A percentile compares a stretch with the other conserved stretches of the same genome.
These are phyloP conservation scores for Gossypium mustelinum DNA, from an alignment of 345 rosid species.

Conservation along the genomic window DNA sequence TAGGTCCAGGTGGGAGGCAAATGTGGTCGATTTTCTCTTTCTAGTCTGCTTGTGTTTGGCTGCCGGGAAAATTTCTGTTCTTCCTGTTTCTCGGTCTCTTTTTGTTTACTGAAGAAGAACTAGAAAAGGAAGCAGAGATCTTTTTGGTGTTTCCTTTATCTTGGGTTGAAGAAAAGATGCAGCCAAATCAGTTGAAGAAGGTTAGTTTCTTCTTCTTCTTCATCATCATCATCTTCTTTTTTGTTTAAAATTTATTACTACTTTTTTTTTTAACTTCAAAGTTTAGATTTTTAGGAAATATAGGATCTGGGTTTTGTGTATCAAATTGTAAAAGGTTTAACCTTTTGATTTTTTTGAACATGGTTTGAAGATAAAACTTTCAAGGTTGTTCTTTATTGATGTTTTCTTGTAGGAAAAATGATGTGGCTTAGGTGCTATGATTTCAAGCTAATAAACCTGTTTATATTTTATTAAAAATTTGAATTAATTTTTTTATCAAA, in stretches of 20 bases:
- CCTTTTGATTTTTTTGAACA: background rate
- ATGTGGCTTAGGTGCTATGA: background rate
- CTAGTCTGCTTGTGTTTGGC: conserved; percentile 1
- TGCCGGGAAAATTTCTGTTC: background rate
- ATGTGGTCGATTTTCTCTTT: background rate
- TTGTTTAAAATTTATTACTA: background rate
- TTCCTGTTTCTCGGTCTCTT: conserved; percentile 4
- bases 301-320: background rate
- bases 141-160: background rate
- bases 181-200: conserved; percentile 11
- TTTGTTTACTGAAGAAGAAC: background rate
- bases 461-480: background rate
- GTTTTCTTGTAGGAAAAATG: background rate
- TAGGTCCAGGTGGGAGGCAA: background rate
- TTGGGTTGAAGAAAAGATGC: background rate
- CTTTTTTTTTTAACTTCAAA: background rate
- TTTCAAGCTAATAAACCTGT: background rate
- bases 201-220: background rate
- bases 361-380: background rate
- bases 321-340: background rate
- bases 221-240: background rate
- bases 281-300: background rate
- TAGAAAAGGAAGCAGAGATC: background rate
- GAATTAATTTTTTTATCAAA: background rate
- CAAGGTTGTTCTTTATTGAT: background rate